Evolutionary conservation across 2,329 filamentous ascomycete species (phyloP).

Genomic region (Ceratocystis eucalypticola): DNA sequence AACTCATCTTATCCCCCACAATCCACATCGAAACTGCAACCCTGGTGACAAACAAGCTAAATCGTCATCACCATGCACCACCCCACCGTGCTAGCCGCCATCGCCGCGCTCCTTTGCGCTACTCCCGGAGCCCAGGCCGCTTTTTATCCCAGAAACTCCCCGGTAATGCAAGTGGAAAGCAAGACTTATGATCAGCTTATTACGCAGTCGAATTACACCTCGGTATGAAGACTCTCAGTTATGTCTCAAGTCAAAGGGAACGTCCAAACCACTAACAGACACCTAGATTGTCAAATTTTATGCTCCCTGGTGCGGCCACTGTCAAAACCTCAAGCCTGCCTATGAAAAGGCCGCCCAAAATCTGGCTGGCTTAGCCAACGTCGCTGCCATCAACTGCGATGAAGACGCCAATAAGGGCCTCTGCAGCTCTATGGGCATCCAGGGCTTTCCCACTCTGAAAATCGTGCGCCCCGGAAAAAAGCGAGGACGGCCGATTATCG

Average conservation of each 20-base stretch:
- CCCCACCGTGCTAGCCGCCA: conserved; percentile 1
- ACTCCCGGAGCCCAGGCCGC: conserved; percentile 33
- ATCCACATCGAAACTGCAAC: background rate
- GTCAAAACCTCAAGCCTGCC: conserved; percentile 84
- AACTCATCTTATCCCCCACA: background rate
- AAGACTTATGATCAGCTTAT: conserved; percentile 74
- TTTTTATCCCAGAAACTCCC: conserved; percentile 75
- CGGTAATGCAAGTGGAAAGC: conserved; percentile 68
- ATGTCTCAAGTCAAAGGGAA: too few species aligned
- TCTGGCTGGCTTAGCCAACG: conserved; percentile 82
- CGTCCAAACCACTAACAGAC: conserved; percentile 7
- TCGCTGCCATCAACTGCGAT: conserved; percentile 90
- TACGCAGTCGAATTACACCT: conserved; percentile 78
- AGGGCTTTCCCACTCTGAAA: conserved; percentile 94
- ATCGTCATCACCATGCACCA: conserved; percentile 1
- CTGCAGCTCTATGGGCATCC: conserved; percentile 71
- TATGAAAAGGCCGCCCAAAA: conserved; percentile 89
- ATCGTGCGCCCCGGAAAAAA: conserved; percentile 79
- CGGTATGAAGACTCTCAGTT: conserved; percentile 41
- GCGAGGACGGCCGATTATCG: conserved; percentile 57
- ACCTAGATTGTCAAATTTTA: conserved; percentile 67
- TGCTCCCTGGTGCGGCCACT: conserved; percentile 95
- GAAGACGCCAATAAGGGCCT: conserved; percentile 83
- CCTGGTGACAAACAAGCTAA: background rate
- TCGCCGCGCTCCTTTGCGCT: background rate